Evolutionary conservation across 2,329 filamentous ascomycete species (phyloP).

Genomic region (Xylaria sp.): DNA sequence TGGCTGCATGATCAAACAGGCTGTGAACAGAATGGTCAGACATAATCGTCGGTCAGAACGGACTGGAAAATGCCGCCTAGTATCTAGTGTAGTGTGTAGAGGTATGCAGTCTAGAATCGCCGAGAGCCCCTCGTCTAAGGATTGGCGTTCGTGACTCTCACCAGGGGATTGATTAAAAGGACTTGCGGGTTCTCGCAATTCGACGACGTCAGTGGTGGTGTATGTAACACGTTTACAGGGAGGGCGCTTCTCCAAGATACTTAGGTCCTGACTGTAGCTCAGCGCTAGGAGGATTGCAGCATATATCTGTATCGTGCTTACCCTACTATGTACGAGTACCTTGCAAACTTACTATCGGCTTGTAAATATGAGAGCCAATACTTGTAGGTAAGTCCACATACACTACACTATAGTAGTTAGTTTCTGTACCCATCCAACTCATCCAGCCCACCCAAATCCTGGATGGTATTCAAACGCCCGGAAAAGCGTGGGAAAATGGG

Average conservation of each 20-base stretch:
- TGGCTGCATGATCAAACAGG: constrained; percentile 25
- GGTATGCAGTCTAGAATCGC: constrained; percentile 10
- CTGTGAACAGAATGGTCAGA: constrained; percentile 18
- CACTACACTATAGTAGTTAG: neutral
- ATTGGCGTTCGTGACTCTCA: constrained; percentile 18
- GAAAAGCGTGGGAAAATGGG: constrained; percentile 10
- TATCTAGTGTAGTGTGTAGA: neutral
- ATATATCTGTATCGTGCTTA: neutral
- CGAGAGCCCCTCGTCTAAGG: constrained; percentile 20
- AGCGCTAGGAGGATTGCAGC: constrained; percentile 1
- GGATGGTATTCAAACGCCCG: constrained; percentile 11
- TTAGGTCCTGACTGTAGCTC: neutral
- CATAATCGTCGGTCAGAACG: constrained; percentile 1
- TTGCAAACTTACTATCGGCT: neutral
- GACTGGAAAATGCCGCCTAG: constrained; percentile 24
- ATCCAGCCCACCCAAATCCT: neutral
- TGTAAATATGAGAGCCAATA: neutral
- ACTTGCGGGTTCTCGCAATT: constrained; percentile 16
- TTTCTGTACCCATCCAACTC: neutral
- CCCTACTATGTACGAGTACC: too few relatives aligned
- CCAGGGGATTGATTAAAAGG: constrained; percentile 21
- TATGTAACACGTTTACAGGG: neutral
- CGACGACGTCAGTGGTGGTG: constrained; percentile 22
- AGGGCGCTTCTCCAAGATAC: neutral
- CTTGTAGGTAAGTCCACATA: neutral